Base-by-base conservation (phyloP, 495 filamentous ascomycete genomes). In the Penicillium ucsense region DNA sequence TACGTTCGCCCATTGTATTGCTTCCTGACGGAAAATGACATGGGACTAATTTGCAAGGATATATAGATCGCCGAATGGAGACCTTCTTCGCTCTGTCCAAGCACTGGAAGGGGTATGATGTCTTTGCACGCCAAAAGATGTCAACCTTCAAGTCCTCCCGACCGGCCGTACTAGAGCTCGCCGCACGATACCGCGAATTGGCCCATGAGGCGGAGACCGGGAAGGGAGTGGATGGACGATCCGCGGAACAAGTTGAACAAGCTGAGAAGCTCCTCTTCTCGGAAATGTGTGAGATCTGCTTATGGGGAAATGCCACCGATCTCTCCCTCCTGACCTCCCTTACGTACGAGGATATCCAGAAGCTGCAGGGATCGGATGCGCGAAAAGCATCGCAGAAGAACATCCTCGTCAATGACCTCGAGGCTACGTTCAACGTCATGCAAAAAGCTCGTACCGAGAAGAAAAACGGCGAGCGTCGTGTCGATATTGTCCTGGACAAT, bases 231-330 rank as follows among this genome's bases (percentile, higher is more conserved):
- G 66, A 71, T 1, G 54, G 63, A 9, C 67, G 64, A 32, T 58
- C 65, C n/a, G 31, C 69, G 10, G 65, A 77, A 45, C 66, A 84
- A 51, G 40, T 76, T 45, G 83, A 83, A 29, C 75, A 86, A 49
- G 83, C 85, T 0, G 85, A 94, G 51, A 76, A 78, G 51, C 60
- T 89, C 1, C 64, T 96, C 11, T 98, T 98, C 64, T 77, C 71
- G 3, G 92, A 96, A 63, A 94, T 97, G 84, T 90, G 82, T 67
- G 89, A 96, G 70, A 92, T 96, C 52, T 96, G 92, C 58, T 77
- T 97, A 12, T 97, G 92, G 92, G 94, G 92, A 6, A 96, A 98
- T 65, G 92, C 94, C 4, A 97, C 91, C 0, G 94, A 97, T 54
- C 75, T 97, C 11, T 94, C 88, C 0, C 84, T 97, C 36, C 72